phyloP scores from a whole-genome alignment of 441 rosid species.

The Pelargonium australe region DNA sequence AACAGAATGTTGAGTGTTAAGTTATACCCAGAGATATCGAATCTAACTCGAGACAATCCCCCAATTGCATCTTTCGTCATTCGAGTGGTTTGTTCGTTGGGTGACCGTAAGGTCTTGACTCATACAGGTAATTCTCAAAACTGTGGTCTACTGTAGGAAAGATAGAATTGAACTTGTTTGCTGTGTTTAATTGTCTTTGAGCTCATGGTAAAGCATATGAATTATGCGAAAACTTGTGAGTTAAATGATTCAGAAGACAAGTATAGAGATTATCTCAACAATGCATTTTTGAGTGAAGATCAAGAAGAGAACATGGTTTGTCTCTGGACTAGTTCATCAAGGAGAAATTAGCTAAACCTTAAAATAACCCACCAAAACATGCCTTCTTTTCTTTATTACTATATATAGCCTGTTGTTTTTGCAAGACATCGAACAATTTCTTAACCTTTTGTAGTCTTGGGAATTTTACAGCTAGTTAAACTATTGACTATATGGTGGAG shows the following conservation, averaged over 20 bases:
- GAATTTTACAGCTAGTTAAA: neutral
- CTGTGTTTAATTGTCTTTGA: neutral
- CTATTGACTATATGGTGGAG: neutral
- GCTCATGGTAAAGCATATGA: neutral
- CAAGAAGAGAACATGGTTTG: neutral
- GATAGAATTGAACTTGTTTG: neutral
- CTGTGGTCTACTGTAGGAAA: neutral
- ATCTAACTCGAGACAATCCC: conserved; percentile 61
- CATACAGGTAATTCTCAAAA: conserved; percentile 57
- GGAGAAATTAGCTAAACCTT: neutral
- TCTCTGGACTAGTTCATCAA: neutral
- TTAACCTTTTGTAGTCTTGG: no score
- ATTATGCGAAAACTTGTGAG: neutral
- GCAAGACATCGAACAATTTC: no score
- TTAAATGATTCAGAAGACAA: no score
- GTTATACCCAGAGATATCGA: conserved; percentile 74
- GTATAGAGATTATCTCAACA: neutral
- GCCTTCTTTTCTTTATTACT: no score
- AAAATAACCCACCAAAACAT: neutral
- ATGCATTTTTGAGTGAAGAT: neutral
- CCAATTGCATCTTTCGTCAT: conserved; percentile 73
- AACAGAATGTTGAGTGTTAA: conserved; percentile 55
- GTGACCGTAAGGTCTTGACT: conserved; percentile 60
- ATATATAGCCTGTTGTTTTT: no score
- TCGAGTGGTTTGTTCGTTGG: conserved; percentile 58